Percentiles rank a stretch among this genome's conserved stretches.
Evolutionary conservation across 192 early-diverging fungal genomes (phyloP).

Genomic region (Coemansia guatemalensis): DNA sequence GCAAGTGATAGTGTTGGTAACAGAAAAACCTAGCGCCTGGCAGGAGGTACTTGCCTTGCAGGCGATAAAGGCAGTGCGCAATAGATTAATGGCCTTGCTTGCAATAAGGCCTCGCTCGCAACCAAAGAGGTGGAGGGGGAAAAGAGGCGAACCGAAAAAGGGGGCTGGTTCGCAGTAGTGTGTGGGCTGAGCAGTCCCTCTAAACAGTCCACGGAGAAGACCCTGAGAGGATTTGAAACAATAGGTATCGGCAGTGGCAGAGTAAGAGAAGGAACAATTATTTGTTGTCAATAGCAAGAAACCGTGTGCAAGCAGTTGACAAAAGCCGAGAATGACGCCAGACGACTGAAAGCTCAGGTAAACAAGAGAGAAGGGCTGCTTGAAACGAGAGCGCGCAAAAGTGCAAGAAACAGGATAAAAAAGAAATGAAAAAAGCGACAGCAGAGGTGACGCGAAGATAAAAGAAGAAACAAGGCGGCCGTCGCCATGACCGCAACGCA

Average conservation of each 20-base stretch:
- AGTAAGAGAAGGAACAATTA: background rate
- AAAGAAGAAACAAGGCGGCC: background rate
- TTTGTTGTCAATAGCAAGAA: background rate
- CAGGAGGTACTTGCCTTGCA: background rate
- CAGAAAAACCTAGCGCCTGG: too few relatives aligned
- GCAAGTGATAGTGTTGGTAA: too few relatives aligned
- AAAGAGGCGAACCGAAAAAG: background rate
- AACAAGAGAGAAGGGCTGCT: background rate
- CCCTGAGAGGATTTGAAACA: background rate
- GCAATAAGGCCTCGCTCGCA: background rate
- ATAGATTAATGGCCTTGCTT: background rate
- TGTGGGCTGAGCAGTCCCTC: background rate
- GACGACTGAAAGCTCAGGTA: background rate
- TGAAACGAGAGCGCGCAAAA: background rate
- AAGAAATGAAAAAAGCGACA: conserved; percentile 1
- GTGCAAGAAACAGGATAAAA: background rate
- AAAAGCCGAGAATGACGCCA: background rate
- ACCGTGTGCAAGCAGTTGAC: background rate
- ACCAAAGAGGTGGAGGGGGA: background rate
- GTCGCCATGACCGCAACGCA: background rate
- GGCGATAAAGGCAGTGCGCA: background rate
- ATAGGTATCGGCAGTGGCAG: background rate
- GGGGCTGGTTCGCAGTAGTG: background rate
- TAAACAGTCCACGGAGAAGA: background rate
- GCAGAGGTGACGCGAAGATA: background rate